phyloP scores from a whole-genome alignment of 345 rosid species.

The Reutealis trisperma region DNA sequence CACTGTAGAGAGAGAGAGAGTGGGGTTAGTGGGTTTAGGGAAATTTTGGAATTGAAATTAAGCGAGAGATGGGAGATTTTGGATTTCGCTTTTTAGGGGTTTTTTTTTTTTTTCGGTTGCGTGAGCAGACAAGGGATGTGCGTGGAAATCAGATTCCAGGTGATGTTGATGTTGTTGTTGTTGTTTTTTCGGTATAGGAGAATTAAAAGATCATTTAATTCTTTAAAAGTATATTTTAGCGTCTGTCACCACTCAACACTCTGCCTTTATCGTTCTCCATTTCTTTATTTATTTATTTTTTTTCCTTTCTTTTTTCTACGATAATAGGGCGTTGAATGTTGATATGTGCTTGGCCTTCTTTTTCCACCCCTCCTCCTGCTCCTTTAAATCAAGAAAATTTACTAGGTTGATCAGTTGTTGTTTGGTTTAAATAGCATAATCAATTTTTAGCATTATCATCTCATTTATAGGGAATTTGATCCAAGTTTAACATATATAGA shows the following conservation, averaged over 20 bases:
- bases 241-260: neutral
- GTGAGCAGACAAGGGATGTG: neutral
- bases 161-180: neutral
- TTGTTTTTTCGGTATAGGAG: neutral
- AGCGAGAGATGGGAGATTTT: neutral
- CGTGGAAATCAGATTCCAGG: conserved; percentile 7
- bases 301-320: no score
- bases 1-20: conserved; percentile 48
- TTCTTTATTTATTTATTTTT: no score
- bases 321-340: no score
- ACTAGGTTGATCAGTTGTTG: no score
- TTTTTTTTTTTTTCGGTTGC: neutral
- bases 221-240: neutral
- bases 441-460: no score
- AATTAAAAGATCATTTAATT: neutral
- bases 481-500: no score
- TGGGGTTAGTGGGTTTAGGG: conserved; percentile 49
- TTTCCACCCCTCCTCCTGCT: no score
- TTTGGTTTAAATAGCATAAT: no score
- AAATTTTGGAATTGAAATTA: neutral
- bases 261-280: no score
- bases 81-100: conserved; percentile 9
- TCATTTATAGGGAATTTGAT: no score
- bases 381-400: no score
- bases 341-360: no score